Percentiles rank a stretch among this genome's conserved stretches.
These are phyloP conservation scores for Hibiscus trionum DNA, from an alignment of 345 rosid genomes.

Conservation along the genomic window DNA sequence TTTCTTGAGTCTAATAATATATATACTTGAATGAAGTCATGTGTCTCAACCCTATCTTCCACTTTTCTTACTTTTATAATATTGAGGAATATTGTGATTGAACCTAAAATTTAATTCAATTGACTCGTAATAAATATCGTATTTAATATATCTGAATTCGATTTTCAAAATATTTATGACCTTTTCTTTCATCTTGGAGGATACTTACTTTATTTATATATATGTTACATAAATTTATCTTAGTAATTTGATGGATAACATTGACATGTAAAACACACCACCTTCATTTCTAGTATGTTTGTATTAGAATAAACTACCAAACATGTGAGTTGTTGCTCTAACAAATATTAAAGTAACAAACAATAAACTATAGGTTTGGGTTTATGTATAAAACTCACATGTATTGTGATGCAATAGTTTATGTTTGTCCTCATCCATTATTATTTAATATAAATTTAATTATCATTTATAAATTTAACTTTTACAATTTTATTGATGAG, in stretches of 20 bases:
- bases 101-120: too few species aligned
- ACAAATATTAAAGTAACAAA: too few species aligned
- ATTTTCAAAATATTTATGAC: background rate
- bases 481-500: too few species aligned
- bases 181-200: too few species aligned
- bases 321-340: slow-evolving; percentile 1
- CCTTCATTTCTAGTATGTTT: background rate
- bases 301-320: background rate
- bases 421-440: too few species aligned
- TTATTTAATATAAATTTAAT: too few species aligned
- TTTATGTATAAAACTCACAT: too few species aligned
- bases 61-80: background rate
- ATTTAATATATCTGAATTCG: background rate
- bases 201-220: too few species aligned
- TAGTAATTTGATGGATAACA: background rate
- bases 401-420: too few species aligned
- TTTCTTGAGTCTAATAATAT: background rate
- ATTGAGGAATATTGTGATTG: background rate
- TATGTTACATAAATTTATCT: background rate
- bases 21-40: background rate
- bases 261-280: background rate
- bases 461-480: too few species aligned
- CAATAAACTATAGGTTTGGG: too few species aligned
- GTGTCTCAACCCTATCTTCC: background rate
- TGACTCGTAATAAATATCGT: background rate